Evolutionary conservation across 768 basidiomycete species (phyloP), one percentile per base, ranked within the genome.

Genomic region (Suillus spraguei): DNA sequence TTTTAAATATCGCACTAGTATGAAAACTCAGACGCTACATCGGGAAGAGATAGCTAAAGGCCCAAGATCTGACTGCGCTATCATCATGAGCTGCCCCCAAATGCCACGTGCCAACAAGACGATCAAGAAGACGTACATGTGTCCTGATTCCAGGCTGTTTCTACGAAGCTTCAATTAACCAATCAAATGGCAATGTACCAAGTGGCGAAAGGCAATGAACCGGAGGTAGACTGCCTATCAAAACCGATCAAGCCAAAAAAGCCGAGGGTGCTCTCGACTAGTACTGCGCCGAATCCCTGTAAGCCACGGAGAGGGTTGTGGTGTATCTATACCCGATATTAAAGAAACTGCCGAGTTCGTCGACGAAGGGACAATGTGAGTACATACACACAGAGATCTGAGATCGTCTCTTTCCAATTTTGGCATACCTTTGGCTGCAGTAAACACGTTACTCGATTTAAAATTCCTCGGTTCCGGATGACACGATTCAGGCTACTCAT

Each of bases 1-100:
- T 72, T 74, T 72, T 72, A 67, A 69, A 73, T 66, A 66, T 66
- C 63, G 52, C 59, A 64, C 67, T 62, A 66, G 70, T 66, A 62
- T 63, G 65, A 72, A 74, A 72, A 64, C 65, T 70, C 54, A 63
- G 60, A 69, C 63, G 60, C 69, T 68, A 38, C 65, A 68, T 69
- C 67, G 75, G 71, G 70, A 75, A 55, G 61, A 59, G 64, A 52
- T 52, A 56, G 20, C 36, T 11, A 32, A 36, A 38, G 32, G 60
- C n/a, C 9, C 32, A 33, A 38, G 54, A 46, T 58, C 52, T 44
- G 24, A 62, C 61, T 44, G 35, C 52, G 61, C 64, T 63, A 73
- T 73, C 74, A 67, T 62, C 74, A 67, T 62, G 35, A 59, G 62
- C 68, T 68, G 59, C 55, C 55, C 56, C 10, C 28, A 58, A 58